Conservation (phyloP, 768 basidiomycete genomes). For the Megacollybia marginata region DNA sequence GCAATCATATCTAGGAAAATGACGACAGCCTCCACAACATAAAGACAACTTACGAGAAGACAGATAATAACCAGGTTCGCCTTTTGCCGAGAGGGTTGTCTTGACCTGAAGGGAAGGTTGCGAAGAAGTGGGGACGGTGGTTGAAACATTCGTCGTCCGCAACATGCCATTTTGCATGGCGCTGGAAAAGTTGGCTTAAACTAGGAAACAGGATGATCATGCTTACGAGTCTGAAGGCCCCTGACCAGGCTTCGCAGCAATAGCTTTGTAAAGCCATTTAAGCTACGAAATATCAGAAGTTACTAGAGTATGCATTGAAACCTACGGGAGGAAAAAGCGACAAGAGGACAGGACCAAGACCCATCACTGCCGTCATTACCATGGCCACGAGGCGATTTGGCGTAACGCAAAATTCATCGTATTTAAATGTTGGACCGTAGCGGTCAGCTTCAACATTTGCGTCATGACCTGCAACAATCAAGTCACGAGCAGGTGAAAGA, state of each 20-base stretch:
- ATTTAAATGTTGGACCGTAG: conserved; percentile 71
- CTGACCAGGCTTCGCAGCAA: conserved; percentile 48
- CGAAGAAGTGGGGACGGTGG: conserved; percentile 33
- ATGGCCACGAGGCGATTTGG: conserved; percentile 32
- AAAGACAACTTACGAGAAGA: conserved; percentile 38
- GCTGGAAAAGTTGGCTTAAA: conserved; percentile 22
- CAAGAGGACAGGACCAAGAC: conserved; percentile 26
- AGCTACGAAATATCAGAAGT: conserved; percentile 25
- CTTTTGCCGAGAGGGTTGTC: conserved; percentile 54
- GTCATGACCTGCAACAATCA: neutral
- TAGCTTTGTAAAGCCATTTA: conserved; percentile 46
- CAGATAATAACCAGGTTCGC: conserved; percentile 71
- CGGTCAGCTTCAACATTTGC: conserved; percentile 11
- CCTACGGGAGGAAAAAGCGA: conserved; percentile 32
- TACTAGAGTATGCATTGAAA: conserved; percentile 1
- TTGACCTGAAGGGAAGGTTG: conserved; percentile 40
- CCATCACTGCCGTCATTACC: conserved; percentile 27
- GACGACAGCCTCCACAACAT: neutral
- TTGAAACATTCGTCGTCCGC: conserved; percentile 63
- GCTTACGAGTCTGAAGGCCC: conserved; percentile 63
- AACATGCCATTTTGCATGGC: conserved; percentile 53
- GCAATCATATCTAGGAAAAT: conserved; percentile 57
- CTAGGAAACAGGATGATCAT: neutral
- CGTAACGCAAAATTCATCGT: conserved; percentile 60
- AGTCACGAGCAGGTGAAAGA: neutral